Evolutionary conservation across 2,329 filamentous ascomycete species (phyloP).

Genomic region (Teratosphaeria viscida): DNA sequence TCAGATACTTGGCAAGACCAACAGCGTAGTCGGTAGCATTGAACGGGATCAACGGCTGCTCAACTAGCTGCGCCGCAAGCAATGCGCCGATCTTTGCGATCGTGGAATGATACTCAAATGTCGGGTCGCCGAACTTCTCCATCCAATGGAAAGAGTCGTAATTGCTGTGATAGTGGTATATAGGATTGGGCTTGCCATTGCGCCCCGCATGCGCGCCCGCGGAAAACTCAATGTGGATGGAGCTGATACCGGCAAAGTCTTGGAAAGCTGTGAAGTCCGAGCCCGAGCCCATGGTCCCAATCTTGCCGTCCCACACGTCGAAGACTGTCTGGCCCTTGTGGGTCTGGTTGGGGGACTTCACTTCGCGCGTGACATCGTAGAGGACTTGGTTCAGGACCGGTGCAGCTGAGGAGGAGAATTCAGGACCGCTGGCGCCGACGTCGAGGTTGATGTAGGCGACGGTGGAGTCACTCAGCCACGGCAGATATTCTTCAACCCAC

Average conservation of each 20-base stretch:
- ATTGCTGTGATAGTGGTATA: conserved; percentile 74
- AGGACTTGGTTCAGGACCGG: conserved; percentile 67
- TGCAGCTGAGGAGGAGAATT: conserved; percentile 57
- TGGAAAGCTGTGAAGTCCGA: conserved; percentile 45
- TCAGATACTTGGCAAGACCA: conserved; percentile 33
- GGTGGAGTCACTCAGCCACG: conserved; percentile 63
- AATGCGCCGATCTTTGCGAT: conserved; percentile 38
- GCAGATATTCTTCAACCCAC: conserved; percentile 83
- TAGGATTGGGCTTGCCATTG: conserved; percentile 27
- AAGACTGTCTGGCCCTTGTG: conserved; percentile 56
- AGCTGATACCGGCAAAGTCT: conserved; percentile 42
- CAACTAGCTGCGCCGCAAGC: conserved; percentile 35
- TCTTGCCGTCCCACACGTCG: conserved; percentile 48
- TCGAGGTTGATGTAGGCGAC: conserved; percentile 85
- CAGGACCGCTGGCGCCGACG: conserved; percentile 55
- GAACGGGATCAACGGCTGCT: conserved; percentile 38
- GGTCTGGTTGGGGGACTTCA: conserved; percentile 62
- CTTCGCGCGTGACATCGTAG: conserved; percentile 51
- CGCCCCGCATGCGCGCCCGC: conserved; percentile 8
- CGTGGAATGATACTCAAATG: conserved; percentile 47
- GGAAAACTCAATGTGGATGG: conserved; percentile 38
- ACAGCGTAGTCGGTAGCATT: conserved; percentile 38
- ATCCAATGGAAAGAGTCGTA: conserved; percentile 83
- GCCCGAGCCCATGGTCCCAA: conserved; percentile 45
- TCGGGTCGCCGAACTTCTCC: conserved; percentile 61